Percentiles rank a stretch among this genome's conserved stretches.
These are phyloP conservation scores for Wilcoxina mikolae DNA, from an alignment of 495 filamentous ascomycete species.

Conservation along the genomic window DNA sequence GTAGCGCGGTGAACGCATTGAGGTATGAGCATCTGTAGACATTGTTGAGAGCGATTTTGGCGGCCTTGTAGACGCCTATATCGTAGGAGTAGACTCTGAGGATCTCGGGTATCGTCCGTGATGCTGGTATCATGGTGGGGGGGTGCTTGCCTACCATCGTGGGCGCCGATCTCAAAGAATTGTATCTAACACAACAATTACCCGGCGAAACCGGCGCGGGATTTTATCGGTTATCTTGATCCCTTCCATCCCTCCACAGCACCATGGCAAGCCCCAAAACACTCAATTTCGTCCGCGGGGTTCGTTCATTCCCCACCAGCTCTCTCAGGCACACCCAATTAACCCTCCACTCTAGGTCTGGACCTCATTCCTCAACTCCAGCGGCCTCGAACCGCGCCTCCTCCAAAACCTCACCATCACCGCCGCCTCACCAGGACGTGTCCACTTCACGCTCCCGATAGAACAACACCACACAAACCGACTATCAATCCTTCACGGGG, in stretches of 20 bases:
- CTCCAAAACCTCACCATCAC: slow-evolving; percentile 54
- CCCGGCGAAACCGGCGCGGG: too few species aligned
- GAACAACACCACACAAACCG: slow-evolving; percentile 85
- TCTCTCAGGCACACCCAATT: background rate
- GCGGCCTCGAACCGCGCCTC: slow-evolving; percentile 18
- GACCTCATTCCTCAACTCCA: slow-evolving; percentile 17
- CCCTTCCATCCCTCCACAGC: too few species aligned
- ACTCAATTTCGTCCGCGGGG: slow-evolving; percentile 21
- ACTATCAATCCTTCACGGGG: slow-evolving; percentile 79
- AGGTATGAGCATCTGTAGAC: slow-evolving; percentile 8
- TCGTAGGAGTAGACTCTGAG: background rate
- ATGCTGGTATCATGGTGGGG: too few species aligned
- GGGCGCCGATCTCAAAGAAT: background rate
- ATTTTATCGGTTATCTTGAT: too few species aligned
- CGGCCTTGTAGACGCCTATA: background rate
- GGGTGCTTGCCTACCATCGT: background rate
- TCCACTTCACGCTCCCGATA: slow-evolving; percentile 79
- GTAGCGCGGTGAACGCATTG: slow-evolving; percentile 22
- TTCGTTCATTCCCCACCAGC: slow-evolving; percentile 1
- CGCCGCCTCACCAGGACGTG: slow-evolving; percentile 57
- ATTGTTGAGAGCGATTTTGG: background rate
- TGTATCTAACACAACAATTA: too few species aligned
- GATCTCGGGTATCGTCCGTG: too few species aligned
- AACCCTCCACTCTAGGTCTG: slow-evolving; percentile 13
- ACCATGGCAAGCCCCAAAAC: slow-evolving; percentile 3